Evolutionary conservation across 2,329 filamentous ascomycete genomes (phyloP), one percentile per base, ranked within the genome.

Genomic region (Cytospora piceae): DNA sequence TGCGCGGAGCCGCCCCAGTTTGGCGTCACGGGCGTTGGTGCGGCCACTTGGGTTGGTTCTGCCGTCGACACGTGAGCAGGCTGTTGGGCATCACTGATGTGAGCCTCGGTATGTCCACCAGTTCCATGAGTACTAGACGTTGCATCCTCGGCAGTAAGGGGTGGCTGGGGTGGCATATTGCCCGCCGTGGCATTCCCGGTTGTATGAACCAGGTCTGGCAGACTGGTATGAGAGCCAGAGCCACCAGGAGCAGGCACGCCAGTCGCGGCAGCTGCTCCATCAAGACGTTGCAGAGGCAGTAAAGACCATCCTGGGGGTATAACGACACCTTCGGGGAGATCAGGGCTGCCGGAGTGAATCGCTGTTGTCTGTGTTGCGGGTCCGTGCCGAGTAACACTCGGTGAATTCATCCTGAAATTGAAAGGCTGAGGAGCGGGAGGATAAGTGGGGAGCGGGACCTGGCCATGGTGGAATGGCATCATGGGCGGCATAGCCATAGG

Each of bases 221-320:
- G 32, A 29, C 53, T 22, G 42, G 42, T 15, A 37, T 62, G 24
- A n/a, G 62, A 46, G 46, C 46, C 46, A 24, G 46, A 49, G n/a
- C 46, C 46, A 29, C 27, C 42, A 20, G 54, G 37, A 20, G 17
- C 49, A n/a, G 57, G 49, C 9, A 27, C 12, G 17, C 34, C 39
- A 15, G 64, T 27, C 9, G 67, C 34, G 12, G 60, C 62, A 22
- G 59, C 42, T 24, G 55, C 68, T 24, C 57, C 22, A 55, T 74
- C 79, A 11, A 85, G 70, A 29, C 85, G 81, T 69, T 88, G 83
- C 2, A 90, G 78, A 29, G 88, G 87, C 55, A 90, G 77, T 49
- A 90, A 75, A 27, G 85, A 85, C 88, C 88, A 90, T 6, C 88
- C 88, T 32, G 83, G 80, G 2, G 88, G 88, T 24, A 90, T 82